Conservation (phyloP, 2,329 filamentous ascomycete species). For the Nothophaeocryptopus gaeumannii region DNA sequence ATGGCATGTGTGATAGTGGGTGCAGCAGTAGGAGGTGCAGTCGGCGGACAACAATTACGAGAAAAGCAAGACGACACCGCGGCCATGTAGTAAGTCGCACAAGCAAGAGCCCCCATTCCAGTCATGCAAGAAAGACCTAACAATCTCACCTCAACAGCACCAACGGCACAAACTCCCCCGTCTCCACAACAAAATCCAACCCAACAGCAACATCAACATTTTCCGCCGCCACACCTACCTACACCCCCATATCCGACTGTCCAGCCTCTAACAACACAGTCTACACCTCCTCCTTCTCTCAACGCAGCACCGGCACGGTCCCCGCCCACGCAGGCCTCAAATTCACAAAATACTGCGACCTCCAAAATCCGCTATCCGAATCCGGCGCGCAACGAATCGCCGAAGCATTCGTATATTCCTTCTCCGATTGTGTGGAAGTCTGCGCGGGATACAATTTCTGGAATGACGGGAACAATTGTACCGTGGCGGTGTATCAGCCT, state of each 20-base stretch:
- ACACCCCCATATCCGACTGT: slow-evolving; percentile 33
- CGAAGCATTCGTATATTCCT: slow-evolving; percentile 36
- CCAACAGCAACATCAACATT: slow-evolving; percentile 27
- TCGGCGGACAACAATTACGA: slow-evolving; percentile 33
- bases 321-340: slow-evolving; percentile 21
- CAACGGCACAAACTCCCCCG: slow-evolving; percentile 20
- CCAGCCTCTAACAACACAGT: slow-evolving; percentile 31
- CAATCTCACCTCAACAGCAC: slow-evolving; percentile 5
- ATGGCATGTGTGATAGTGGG: slow-evolving; percentile 35
- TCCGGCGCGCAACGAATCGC: slow-evolving; percentile 23
- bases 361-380: slow-evolving; percentile 28
- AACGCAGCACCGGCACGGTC: slow-evolving; percentile 6
- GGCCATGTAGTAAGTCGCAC: slow-evolving; percentile 9
- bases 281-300: slow-evolving; percentile 30
- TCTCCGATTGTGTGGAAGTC: slow-evolving; percentile 37
- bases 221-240: slow-evolving; percentile 33
- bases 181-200: slow-evolving; percentile 18
- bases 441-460: slow-evolving; percentile 35
- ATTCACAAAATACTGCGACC: slow-evolving; percentile 36
- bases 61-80: slow-evolving; percentile 18
- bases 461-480: slow-evolving; percentile 28
- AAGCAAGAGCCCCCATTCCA: slow-evolving; percentile 2
- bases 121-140: slow-evolving; percentile 11
- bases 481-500: slow-evolving; percentile 32
- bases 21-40: slow-evolving; percentile 38